These are phyloP conservation scores for Jamesozyma piceae DNA, from an alignment of 805 yeast genomes.

Conservation along the genomic window DNA sequence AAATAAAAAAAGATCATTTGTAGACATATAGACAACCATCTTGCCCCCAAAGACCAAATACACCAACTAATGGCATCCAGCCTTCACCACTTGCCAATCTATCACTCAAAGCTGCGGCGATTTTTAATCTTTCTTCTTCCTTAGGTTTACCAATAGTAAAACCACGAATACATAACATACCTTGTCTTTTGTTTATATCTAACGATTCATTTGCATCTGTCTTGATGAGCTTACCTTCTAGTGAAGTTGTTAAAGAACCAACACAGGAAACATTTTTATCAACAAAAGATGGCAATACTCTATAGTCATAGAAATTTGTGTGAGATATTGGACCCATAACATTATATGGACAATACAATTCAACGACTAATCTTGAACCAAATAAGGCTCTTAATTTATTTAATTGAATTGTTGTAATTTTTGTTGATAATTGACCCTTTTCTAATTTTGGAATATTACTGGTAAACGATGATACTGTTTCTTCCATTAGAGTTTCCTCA, in stretches of 20 bases:
- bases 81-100: slow-evolving; percentile 38
- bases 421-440: slow-evolving; percentile 10
- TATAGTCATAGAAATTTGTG: slow-evolving; percentile 54
- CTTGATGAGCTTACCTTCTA: slow-evolving; percentile 48
- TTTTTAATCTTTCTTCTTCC: slow-evolving; percentile 23
- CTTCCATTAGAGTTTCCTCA: slow-evolving; percentile 18
- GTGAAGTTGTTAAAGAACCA: slow-evolving; percentile 52
- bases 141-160: slow-evolving; percentile 52
- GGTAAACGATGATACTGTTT: slow-evolving; percentile 13
- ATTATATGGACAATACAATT: slow-evolving; percentile 32
- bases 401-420: slow-evolving; percentile 21
- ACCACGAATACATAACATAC: slow-evolving; percentile 51
- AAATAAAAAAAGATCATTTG: too few relatives aligned
- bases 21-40: slow-evolving; percentile 64
- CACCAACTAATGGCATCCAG: slow-evolving; percentile 43
- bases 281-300: slow-evolving; percentile 34
- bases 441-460: slow-evolving; percentile 9
- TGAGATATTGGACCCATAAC: slow-evolving; percentile 50
- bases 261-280: slow-evolving; percentile 30
- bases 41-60: slow-evolving; percentile 52
- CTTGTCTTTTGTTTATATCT: slow-evolving; percentile 34
- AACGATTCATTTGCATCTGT: slow-evolving; percentile 24
- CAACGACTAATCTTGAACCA: slow-evolving; percentile 45
- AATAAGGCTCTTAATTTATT: slow-evolving; percentile 38
- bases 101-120: slow-evolving; percentile 27